Percentiles rank a stretch among this genome's conserved stretches.
Evolutionary conservation across 129 eudicot genomes (phyloP).

Genomic region (Solidago caesia): DNA sequence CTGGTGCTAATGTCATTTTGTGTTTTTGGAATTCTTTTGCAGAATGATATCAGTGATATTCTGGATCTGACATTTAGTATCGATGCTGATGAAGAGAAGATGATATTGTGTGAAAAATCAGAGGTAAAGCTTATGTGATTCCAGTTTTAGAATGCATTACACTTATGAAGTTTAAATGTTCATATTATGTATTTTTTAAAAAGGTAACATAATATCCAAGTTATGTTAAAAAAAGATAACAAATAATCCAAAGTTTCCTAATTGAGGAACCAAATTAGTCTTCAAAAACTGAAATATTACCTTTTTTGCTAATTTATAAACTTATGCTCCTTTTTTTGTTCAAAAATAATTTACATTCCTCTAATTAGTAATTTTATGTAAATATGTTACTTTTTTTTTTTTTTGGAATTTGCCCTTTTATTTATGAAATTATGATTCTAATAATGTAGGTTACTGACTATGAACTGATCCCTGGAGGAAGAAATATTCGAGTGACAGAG

Average conservation of each 20-base stretch:
- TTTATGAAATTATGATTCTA: slow-evolving; percentile 13
- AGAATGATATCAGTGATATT: slow-evolving; percentile 94
- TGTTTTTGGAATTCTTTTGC: slow-evolving; percentile 26
- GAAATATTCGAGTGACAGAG: slow-evolving; percentile 93
- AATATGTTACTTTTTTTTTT: too few species aligned
- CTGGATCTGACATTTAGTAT: slow-evolving; percentile 91
- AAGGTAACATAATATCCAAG: too few species aligned
- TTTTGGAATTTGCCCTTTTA: background rate
- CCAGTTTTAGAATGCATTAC: background rate
- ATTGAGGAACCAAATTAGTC: too few species aligned
- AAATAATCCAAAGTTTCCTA: too few species aligned
- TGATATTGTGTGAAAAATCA: slow-evolving; percentile 71
- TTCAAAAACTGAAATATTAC: too few species aligned
- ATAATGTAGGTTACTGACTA: slow-evolving; percentile 82
- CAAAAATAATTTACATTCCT: too few species aligned
- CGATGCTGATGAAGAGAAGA: slow-evolving; percentile 98
- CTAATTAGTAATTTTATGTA: too few species aligned
- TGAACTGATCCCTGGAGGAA: slow-evolving; percentile 91
- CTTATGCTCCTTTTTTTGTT: too few species aligned
- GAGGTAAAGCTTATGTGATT: slow-evolving; percentile 47
- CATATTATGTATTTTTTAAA: background rate
- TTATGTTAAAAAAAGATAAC: too few species aligned
- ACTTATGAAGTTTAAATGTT: background rate
- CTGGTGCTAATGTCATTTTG: slow-evolving; percentile 15
- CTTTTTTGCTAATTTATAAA: too few species aligned